phyloP scores from a whole-genome alignment of 306 rosid species.

The Castanea sativa region DNA sequence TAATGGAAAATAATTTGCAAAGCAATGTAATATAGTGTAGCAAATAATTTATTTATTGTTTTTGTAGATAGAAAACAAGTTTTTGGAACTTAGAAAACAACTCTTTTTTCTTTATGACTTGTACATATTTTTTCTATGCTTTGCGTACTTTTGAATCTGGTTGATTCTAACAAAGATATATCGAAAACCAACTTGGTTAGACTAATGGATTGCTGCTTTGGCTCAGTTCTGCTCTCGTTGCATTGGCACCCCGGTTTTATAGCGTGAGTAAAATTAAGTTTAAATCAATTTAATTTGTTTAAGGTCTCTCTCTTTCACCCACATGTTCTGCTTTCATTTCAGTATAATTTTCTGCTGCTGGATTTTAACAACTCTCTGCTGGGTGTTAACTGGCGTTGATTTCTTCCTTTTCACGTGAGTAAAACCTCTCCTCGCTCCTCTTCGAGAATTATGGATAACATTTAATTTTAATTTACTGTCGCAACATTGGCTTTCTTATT shows the following conservation, averaged over 20 bases:
- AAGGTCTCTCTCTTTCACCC: neutral
- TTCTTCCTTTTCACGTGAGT: slow-evolving; percentile 67
- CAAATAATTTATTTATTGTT: too few species aligned
- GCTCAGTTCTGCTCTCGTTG: slow-evolving; percentile 48
- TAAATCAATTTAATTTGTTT: neutral
- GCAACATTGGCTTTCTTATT: neutral
- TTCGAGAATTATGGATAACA: neutral
- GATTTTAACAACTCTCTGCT: slow-evolving; percentile 57
- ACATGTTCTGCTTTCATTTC: slow-evolving; percentile 22
- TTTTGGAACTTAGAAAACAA: too few species aligned
- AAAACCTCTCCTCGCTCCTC: neutral
- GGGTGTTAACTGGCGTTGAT: slow-evolving; percentile 70
- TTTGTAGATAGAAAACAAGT: too few species aligned
- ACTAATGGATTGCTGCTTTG: slow-evolving; percentile 35
- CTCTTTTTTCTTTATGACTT: neutral
- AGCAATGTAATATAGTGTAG: too few species aligned
- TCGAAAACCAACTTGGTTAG: slow-evolving; percentile 13
- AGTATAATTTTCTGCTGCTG: slow-evolving; percentile 62
- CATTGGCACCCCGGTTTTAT: slow-evolving; percentile 75
- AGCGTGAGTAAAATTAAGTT: slow-evolving; percentile 34
- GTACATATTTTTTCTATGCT: neutral
- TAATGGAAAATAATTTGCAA: too few species aligned
- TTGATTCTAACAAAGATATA: neutral
- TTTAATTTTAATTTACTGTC: neutral
- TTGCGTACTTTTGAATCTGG: neutral